Conservation (phyloP, 148 eudicot genomes). For the Limonium bicolor region DNA sequence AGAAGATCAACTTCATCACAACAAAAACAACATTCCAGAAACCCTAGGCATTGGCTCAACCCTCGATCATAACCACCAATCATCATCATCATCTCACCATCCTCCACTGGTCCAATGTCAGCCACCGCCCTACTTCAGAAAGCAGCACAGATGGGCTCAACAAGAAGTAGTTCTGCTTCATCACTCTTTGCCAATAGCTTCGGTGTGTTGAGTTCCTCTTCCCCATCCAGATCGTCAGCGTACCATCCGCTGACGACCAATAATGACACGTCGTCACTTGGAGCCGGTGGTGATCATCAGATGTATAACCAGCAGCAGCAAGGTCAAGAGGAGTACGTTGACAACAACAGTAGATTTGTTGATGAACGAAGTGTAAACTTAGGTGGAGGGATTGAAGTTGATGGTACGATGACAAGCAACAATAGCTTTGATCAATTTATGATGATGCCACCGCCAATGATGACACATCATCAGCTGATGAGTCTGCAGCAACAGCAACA, state of each 20-base stretch:
- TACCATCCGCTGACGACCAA: no score
- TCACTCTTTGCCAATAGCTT: constrained; percentile 26
- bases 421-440: constrained; percentile 23
- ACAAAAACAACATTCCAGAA: constrained; percentile 9
- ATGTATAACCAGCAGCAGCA: neutral
- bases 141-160: constrained; percentile 85
- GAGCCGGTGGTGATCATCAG: neutral
- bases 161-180: constrained; percentile 30
- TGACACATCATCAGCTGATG: neutral
- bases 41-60: constrained; percentile 15
- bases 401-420: neutral
- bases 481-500: no score
- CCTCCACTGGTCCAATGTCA: constrained; percentile 54
- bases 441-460: constrained; percentile 11
- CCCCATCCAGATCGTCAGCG: neutral
- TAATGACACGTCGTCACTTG: no score
- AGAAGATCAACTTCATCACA: constrained; percentile 10
- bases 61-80: constrained; percentile 3
- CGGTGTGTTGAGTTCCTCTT: constrained; percentile 28
- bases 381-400: neutral
- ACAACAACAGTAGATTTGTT: neutral
- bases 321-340: neutral
- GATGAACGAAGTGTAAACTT: no score
- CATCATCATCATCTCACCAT: constrained; percentile 1
- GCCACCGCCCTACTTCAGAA: constrained; percentile 88